Conservation (phyloP, 768 basidiomycete genomes). For the Cyclocybe aegerita region DNA sequence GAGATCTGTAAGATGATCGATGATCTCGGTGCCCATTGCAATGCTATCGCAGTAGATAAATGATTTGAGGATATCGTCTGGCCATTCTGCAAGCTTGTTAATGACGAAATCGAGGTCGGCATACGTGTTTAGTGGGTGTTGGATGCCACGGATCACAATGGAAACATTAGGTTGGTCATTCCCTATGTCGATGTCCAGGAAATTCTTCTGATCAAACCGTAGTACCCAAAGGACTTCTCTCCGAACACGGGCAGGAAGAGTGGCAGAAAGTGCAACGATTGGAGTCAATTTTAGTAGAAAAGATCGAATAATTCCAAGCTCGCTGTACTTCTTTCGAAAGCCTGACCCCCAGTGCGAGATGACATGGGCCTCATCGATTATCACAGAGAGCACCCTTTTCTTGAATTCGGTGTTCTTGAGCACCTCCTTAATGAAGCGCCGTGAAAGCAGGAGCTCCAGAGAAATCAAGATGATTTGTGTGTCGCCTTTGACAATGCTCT, state of each 20-base stretch:
- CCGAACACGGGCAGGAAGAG: constrained; percentile 24
- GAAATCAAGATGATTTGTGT: constrained; percentile 32
- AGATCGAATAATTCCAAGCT: constrained; percentile 25
- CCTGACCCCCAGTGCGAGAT: constrained; percentile 35
- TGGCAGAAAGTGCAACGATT: constrained; percentile 33
- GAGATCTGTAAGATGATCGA: constrained; percentile 19
- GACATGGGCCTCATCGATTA: constrained; percentile 36
- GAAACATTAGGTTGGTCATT: constrained; percentile 35
- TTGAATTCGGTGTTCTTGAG: constrained; percentile 21
- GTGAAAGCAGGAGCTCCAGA: constrained; percentile 30
- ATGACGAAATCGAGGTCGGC: constrained; percentile 33
- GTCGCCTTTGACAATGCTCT: constrained; percentile 21
- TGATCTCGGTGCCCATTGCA: constrained; percentile 19
- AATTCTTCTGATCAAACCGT: constrained; percentile 17
- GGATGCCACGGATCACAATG: constrained; percentile 30
- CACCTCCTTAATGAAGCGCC: constrained; percentile 23
- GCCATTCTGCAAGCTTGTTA: background rate
- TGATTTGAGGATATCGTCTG: constrained; percentile 21
- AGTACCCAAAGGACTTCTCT: constrained; percentile 26
- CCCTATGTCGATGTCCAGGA: constrained; percentile 21
- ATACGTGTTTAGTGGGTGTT: constrained; percentile 30
- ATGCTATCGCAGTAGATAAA: constrained; percentile 32
- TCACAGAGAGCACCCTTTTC: constrained; percentile 19
- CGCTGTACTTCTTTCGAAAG: constrained; percentile 31
- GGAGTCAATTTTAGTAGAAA: constrained; percentile 27